Percentiles rank a stretch among this genome's conserved stretches.
Evolutionary conservation across 495 filamentous ascomycete species (phyloP).

Genomic region (Copromyces sp.): DNA sequence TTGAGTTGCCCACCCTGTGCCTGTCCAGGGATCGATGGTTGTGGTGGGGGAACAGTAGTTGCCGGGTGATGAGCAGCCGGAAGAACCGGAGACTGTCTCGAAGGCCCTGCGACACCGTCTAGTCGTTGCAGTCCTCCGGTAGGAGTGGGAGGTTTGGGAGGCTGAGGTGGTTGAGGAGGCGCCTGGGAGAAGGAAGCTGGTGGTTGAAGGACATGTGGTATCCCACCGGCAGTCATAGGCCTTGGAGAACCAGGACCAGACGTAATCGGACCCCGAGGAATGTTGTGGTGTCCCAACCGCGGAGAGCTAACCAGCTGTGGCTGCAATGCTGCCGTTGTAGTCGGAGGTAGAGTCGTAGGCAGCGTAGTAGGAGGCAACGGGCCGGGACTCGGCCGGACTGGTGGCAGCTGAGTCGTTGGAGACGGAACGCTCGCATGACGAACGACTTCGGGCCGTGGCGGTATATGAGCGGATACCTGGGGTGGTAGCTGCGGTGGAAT

Average conservation of each 20-base stretch:
- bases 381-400: constrained; percentile 2
- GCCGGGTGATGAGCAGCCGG: constrained; percentile 3
- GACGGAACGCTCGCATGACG: not conserved
- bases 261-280: constrained; percentile 11
- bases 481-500: constrained; percentile 1
- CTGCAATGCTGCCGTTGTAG: not conserved
- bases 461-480: not conserved
- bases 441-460: not conserved
- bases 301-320: constrained; percentile 10
- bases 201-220: constrained; percentile 31
- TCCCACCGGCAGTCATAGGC: constrained; percentile 8
- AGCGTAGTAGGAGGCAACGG: not conserved
- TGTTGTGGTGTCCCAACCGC: constrained; percentile 4
- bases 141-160: constrained; percentile 12
- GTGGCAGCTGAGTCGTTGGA: not conserved
- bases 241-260: constrained; percentile 19
- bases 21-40: not conserved
- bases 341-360: not conserved
- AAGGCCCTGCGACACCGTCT: constrained; percentile 9
- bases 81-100: constrained; percentile 4
- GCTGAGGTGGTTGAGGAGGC: constrained; percentile 14
- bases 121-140: constrained; percentile 25
- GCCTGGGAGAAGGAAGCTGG: constrained; percentile 21
- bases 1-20: constrained; percentile 21
- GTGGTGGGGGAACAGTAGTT: constrained; percentile 3